phyloP scores from a whole-genome alignment of 1,284 basidiomycete genomes.

The Austroboletus olivaceoglutinosus region DNA sequence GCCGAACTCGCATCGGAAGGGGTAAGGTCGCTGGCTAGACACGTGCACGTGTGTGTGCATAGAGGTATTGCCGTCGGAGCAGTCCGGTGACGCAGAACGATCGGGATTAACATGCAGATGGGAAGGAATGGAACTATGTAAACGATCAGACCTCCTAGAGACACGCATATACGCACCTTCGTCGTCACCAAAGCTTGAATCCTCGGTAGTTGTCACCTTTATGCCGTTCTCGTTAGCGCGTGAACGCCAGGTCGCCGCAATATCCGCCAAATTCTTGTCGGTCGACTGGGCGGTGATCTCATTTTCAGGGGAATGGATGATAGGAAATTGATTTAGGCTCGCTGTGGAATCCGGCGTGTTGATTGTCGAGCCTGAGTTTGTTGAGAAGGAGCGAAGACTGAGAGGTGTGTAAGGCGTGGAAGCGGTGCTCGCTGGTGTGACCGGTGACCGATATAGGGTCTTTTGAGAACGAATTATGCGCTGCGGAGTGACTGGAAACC shows the following conservation, averaged over 20 bases:
- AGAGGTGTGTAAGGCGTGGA: slow-evolving; percentile 65
- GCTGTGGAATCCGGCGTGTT: slow-evolving; percentile 49
- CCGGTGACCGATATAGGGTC: slow-evolving; percentile 40
- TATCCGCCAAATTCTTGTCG: slow-evolving; percentile 54
- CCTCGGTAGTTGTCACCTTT: slow-evolving; percentile 52
- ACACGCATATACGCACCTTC: slow-evolving; percentile 44
- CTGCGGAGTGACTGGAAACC: slow-evolving; percentile 46
- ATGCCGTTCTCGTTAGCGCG: slow-evolving; percentile 71
- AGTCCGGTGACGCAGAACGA: slow-evolving; percentile 2
- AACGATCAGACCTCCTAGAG: slow-evolving; percentile 17
- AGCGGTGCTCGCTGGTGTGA: slow-evolving; percentile 41
- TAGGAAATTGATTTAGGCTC: slow-evolving; percentile 39
- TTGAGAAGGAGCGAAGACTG: slow-evolving; percentile 59
- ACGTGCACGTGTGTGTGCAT: slow-evolving; percentile 31
- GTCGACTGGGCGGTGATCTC: slow-evolving; percentile 19
- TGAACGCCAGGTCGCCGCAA: slow-evolving; percentile 68
- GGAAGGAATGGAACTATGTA: slow-evolving; percentile 10
- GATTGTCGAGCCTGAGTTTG: slow-evolving; percentile 53
- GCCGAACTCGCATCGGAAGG: slow-evolving; percentile 46
- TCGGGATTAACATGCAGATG: slow-evolving; percentile 3
- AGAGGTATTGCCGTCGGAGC: slow-evolving; percentile 4
- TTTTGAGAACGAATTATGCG: slow-evolving; percentile 41
- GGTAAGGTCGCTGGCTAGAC: slow-evolving; percentile 47
- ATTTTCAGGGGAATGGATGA: slow-evolving; percentile 26
- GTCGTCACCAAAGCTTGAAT: slow-evolving; percentile 54